phyloP scores from a whole-genome alignment of 179 eudicot genomes.

The Silene vulgaris region DNA sequence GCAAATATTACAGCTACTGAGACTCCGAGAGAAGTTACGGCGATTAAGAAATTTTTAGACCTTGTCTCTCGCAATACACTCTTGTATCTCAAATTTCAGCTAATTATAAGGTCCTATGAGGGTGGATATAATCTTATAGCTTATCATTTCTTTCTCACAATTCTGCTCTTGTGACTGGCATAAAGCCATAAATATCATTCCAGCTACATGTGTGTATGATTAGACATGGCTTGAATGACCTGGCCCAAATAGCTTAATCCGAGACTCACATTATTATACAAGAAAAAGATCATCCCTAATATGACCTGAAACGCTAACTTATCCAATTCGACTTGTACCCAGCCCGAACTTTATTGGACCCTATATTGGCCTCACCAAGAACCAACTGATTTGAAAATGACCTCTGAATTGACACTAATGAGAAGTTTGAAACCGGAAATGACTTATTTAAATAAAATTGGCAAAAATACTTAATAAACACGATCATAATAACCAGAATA shows the following conservation, averaged over 20 bases:
- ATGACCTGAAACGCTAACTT: background rate
- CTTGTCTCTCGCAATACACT: background rate
- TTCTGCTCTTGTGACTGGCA: slow-evolving; percentile 1
- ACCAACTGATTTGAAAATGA: background rate
- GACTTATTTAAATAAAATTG: too few relatives aligned
- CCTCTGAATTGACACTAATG: background rate
- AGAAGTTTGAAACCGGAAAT: too few relatives aligned
- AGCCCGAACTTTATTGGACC: background rate
- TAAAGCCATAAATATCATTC: background rate
- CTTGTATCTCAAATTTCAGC: background rate
- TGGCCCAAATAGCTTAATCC: background rate
- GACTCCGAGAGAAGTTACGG: background rate
- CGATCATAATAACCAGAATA: too few relatives aligned
- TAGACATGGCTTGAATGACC: too few relatives aligned
- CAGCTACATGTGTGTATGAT: background rate
- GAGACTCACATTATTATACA: background rate
- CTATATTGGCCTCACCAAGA: background rate
- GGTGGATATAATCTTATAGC: background rate
- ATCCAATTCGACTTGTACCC: background rate
- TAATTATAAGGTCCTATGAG: background rate
- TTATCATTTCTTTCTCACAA: background rate
- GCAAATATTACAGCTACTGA: background rate
- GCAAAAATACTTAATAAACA: too few relatives aligned
- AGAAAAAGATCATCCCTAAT: background rate
- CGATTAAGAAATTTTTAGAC: background rate